Percentiles rank a stretch among this genome's conserved stretches.
These are phyloP conservation scores for sweet orange (Citrus sinensis) DNA, from an alignment of 345 rosid species.

Conservation along the genomic window DVS_A1.0 CM039166.1:13716001-13716500, in stretches of 20 bases:
- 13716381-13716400: conserved; percentile 44
- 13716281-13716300: conserved; percentile 46
- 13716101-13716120: not conserved
- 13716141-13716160: not conserved
- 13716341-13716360: conserved; percentile 46
- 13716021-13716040: too few relatives aligned
- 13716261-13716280: conserved; percentile 40
- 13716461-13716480: conserved; percentile 26
- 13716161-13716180: not conserved
- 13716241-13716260: conserved; percentile 51
- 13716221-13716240: conserved; percentile 48
- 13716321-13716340: conserved; percentile 53
- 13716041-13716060: not conserved
- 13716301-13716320: conserved; percentile 44
- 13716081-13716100: not conserved
- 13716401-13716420: conserved; percentile 54
- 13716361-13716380: conserved; percentile 49
- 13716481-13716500: conserved; percentile 29
- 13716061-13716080: not conserved
- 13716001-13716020: too few relatives aligned
- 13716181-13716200: not conserved
- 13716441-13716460: conserved; percentile 33
- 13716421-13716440: conserved; percentile 44
- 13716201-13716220: not conserved
- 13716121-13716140: not conserved